Percentiles rank a stretch among this genome's conserved stretches.
These are phyloP conservation scores for Phaffia tasmanica DNA, from an alignment of 768 basidiomycete genomes.

Conservation along the genomic window DNA sequence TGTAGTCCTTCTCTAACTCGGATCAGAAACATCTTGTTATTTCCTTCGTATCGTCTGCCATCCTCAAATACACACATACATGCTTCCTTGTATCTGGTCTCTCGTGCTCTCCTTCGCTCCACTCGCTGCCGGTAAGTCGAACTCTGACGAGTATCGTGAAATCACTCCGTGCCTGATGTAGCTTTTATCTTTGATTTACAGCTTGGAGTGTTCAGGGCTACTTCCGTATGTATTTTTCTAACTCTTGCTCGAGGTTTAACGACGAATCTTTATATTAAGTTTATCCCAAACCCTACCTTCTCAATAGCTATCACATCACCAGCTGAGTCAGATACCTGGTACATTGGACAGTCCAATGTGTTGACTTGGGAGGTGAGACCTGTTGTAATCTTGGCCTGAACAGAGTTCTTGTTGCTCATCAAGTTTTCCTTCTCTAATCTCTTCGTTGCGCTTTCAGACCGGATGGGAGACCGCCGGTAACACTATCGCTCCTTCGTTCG, in stretches of 20 bases:
- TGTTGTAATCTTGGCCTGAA: background rate
- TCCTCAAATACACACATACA: too few relatives aligned
- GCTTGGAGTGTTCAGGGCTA: background rate
- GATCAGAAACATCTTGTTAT: too few relatives aligned
- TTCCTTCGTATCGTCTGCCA: too few relatives aligned
- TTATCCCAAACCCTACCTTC: background rate
- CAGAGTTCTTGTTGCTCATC: background rate
- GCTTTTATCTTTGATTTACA: background rate
- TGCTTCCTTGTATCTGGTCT: too few relatives aligned
- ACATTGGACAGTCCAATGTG: background rate
- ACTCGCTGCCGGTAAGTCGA: background rate
- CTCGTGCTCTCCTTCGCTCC: background rate
- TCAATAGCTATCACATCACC: conserved; percentile 2
- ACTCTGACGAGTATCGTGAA: background rate
- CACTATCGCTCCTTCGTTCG: conserved; percentile 2
- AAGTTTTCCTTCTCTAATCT: background rate
- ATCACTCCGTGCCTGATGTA: background rate
- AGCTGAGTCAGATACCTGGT: background rate
- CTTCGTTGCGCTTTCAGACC: conserved; percentile 2
- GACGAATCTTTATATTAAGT: background rate
- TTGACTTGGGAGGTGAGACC: background rate
- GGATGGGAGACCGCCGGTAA: conserved; percentile 6
- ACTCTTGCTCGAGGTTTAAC: background rate
- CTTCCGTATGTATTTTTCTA: background rate
- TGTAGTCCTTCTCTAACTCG: too few relatives aligned